Evolutionary conservation across 208 protist species (phyloP), one percentile per base, ranked within the genome.

Genomic region (Trypanosoma melophagium): DNA sequence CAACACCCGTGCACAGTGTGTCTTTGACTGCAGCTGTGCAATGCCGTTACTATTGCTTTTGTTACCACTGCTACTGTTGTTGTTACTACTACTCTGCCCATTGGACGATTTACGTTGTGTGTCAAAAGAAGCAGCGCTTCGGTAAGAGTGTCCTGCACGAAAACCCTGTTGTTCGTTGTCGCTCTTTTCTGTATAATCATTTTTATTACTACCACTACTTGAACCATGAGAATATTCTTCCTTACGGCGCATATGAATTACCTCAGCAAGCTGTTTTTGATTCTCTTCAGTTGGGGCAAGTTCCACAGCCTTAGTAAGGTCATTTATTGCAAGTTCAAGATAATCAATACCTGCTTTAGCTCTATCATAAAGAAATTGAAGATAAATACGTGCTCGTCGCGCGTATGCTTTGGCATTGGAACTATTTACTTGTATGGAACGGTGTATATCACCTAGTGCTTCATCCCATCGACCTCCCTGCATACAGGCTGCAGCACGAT

Each of bases 401-500:
- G 79, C 69, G 50, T 83, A 82, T 24, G 81, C 86, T 44, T 87
- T 91, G 52, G 72, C 76, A 69, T 89, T 82, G n/a, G 71, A 58
- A 19, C 63, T 69, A 49, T 84, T 84, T 44, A 83, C 71, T 3
- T 56, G 24, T 58, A 96, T 73, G 5, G 83, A 77, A 14, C 60
- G 55, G 41, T 84, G 66, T 13, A 79, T 62, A 69, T 93, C 83
- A 35, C 50, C 40, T 3, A 92, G 78, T 0, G 87, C 87, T 28
- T 86, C 81, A 7, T 54, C 60, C 84, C 79, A 93, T 12, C 80
- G 71, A 0, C 74, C 79, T 28, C 66, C 57, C 75, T 96, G 86
- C 72, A 93, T 93, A 53, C 77, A 82, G 41, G 87, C 81, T n/a
- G 91, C 86, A 17, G 87, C 81, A 16, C 91, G 86, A 58, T 94